phyloP scores from a whole-genome alignment of 768 basidiomycete genomes.

The Chiua virens region DNA sequence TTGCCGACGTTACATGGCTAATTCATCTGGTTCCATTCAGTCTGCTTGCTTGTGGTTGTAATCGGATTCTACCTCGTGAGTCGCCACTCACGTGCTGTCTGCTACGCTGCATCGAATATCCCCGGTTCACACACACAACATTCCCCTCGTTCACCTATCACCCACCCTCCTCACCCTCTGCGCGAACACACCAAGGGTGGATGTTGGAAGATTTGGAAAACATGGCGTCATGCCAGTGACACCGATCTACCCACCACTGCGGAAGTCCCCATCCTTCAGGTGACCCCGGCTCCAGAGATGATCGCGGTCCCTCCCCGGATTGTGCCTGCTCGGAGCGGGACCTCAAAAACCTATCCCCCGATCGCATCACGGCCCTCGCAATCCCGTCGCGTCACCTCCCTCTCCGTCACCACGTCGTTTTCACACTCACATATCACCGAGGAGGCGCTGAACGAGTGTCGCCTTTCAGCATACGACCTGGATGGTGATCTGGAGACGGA shows the following conservation, averaged over 20 bases:
- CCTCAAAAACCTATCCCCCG: not conserved
- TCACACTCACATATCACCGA: constrained; percentile 24
- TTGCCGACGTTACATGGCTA: constrained; percentile 5
- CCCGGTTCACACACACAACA: not conserved
- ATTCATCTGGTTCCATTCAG: constrained; percentile 11
- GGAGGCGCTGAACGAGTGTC: constrained; percentile 23
- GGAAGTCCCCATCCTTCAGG: constrained; percentile 1
- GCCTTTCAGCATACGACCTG: constrained; percentile 25
- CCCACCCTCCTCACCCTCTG: not conserved
- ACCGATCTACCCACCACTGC: not conserved
- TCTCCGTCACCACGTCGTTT: constrained; percentile 22
- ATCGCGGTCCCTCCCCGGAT: not conserved
- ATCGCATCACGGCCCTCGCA: constrained; percentile 9
- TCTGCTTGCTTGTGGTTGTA: constrained; percentile 23
- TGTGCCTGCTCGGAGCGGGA: not conserved
- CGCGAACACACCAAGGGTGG: constrained; percentile 2
- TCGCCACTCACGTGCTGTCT: constrained; percentile 5
- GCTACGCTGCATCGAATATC: not conserved
- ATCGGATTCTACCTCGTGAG: constrained; percentile 30
- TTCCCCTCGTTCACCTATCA: constrained; percentile 1
- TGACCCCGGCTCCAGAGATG: not conserved
- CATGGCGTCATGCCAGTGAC: constrained; percentile 3
- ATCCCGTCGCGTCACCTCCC: constrained; percentile 18
- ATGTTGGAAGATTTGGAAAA: constrained; percentile 19
- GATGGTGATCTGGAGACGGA: constrained; percentile 25